Percentiles rank a stretch among this genome's conserved stretches.
Evolutionary conservation across 1,284 basidiomycete species (phyloP).

Genomic region (Hemileccinum hortonii): DNA sequence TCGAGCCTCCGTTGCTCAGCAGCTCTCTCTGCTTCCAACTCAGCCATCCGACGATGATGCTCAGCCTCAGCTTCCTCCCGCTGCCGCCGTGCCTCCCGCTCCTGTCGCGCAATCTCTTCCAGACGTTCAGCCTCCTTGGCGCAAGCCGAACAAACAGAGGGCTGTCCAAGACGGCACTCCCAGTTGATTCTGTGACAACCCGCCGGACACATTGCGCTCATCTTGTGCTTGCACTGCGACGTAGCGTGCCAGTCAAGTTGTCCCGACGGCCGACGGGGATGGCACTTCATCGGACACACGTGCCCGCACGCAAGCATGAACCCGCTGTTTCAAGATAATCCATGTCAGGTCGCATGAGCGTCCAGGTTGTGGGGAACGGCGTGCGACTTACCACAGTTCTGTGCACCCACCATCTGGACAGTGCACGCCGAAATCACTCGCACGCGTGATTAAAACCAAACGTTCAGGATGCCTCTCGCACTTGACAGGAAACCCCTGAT

Average conservation of each 20-base stretch:
- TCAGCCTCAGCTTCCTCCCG: slow-evolving; percentile 11
- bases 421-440: slow-evolving; percentile 50
- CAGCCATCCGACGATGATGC: neutral
- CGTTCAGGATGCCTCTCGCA: slow-evolving; percentile 53
- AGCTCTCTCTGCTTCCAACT: neutral
- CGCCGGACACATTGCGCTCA: slow-evolving; percentile 2
- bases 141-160: slow-evolving; percentile 10
- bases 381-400: slow-evolving; percentile 47
- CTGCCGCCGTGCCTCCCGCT: neutral
- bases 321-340: neutral
- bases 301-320: slow-evolving; percentile 42
- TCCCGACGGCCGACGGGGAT: slow-evolving; percentile 26
- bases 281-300: slow-evolving; percentile 52
- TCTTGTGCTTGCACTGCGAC: slow-evolving; percentile 26
- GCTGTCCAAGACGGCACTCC: slow-evolving; percentile 12
- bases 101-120: neutral
- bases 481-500: slow-evolving; percentile 54
- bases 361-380: neutral
- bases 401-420: slow-evolving; percentile 63
- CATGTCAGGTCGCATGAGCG: too few relatives aligned
- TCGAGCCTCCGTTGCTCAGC: too few relatives aligned
- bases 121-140: slow-evolving; percentile 4
- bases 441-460: slow-evolving; percentile 35
- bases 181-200: slow-evolving; percentile 8
- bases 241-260: slow-evolving; percentile 34